These are phyloP conservation scores for Miscanthus sacchariflorus DNA, from an alignment of 202 grass and related monocot species.

Conservation along the genomic window DNA sequence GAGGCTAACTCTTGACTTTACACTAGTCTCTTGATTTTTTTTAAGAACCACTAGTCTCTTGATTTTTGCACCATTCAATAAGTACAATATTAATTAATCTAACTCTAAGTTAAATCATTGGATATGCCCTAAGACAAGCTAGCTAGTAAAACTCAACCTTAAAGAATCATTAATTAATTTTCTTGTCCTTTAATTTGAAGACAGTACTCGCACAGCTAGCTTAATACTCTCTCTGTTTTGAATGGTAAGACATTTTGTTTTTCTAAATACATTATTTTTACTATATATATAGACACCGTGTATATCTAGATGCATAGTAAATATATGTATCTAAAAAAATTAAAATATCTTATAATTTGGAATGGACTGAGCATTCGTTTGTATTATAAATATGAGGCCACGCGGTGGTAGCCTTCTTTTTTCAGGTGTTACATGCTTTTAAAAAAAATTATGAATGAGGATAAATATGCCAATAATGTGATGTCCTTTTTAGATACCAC, in stretches of 20 bases:
- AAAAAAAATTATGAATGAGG: neutral
- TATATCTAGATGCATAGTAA: no score
- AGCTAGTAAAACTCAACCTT: neutral
- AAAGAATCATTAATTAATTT: neutral
- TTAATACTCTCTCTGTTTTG: neutral
- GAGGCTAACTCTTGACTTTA: no score
- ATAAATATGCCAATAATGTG: constrained; percentile 41
- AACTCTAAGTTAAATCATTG: neutral
- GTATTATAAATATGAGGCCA: neutral
- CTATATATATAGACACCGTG: no score
- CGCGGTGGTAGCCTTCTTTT: neutral
- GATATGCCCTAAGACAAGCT: neutral
- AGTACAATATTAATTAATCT: neutral
- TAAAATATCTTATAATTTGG: neutral
- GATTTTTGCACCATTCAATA: neutral
- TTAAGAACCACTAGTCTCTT: no score
- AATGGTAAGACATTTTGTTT: no score
- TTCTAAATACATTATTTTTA: no score
- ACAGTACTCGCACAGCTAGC: neutral
- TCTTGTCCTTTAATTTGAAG: neutral
- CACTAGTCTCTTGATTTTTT: neutral
- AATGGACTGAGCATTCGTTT: neutral
- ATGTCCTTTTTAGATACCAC: constrained; percentile 30
- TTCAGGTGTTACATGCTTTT: neutral
- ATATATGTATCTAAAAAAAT: no score